Evolutionary conservation across 164 flowering plant species (phyloP).

Genomic region (Umbellularia californica): DNA sequence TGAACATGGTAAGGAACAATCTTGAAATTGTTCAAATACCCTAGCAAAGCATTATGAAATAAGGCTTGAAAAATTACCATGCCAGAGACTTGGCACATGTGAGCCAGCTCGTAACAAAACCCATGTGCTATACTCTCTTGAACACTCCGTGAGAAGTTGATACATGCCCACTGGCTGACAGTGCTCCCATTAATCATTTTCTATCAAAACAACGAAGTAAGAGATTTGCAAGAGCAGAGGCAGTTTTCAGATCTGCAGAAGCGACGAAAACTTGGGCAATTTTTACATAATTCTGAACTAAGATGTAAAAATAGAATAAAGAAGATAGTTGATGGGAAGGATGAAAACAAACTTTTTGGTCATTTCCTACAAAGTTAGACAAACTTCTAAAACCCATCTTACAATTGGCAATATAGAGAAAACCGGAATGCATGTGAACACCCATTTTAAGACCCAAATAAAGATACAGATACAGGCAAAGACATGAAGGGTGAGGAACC

Average conservation of each 20-base stretch:
- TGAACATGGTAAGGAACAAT: neutral
- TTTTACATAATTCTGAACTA: neutral
- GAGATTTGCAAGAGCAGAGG: slow-evolving; percentile 3
- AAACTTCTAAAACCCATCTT: neutral
- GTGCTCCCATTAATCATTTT: slow-evolving; percentile 86
- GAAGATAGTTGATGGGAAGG: neutral
- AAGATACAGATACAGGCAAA: too few species aligned
- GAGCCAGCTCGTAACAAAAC: slow-evolving; percentile 70
- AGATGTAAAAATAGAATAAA: too few species aligned
- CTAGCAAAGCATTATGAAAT: neutral
- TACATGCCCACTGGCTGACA: slow-evolving; percentile 72
- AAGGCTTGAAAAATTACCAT: slow-evolving; percentile 40
- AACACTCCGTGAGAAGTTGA: slow-evolving; percentile 73
- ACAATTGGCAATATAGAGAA: neutral
- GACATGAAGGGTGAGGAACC: neutral
- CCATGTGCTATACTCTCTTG: slow-evolving; percentile 77
- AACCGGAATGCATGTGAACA: neutral
- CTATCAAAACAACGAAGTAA: slow-evolving; percentile 22
- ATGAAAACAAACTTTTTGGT: neutral
- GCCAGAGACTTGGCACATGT: slow-evolving; percentile 87
- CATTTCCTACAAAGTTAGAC: neutral
- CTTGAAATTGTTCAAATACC: neutral
- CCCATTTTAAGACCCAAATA: neutral
- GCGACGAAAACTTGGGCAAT: neutral
- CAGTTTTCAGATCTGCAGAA: neutral